phyloP scores from a whole-genome alignment of 495 filamentous ascomycete genomes.

The Neurospora sp. region DNA sequence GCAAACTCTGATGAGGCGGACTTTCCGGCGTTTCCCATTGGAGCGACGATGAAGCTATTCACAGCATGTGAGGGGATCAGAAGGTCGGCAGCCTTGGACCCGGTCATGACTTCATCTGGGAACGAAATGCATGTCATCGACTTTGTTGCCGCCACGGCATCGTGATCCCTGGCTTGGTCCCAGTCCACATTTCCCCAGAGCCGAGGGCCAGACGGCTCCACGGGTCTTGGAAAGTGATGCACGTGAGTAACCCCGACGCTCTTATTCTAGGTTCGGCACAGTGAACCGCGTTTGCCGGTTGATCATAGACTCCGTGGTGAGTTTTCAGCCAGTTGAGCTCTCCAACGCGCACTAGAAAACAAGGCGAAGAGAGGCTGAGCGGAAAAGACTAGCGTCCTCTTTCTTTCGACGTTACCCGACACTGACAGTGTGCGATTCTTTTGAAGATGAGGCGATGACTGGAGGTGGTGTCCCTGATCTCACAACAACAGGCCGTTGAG shows the following conservation, averaged over 20 bases:
- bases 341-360: background rate
- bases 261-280: background rate
- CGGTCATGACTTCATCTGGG: background rate
- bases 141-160: background rate
- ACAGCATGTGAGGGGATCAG: background rate
- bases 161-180: background rate
- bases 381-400: background rate
- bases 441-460: background rate
- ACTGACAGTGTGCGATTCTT: background rate
- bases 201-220: background rate
- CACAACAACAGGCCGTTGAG: background rate
- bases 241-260: background rate
- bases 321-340: background rate
- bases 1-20: background rate
- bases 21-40: background rate
- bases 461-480: background rate
- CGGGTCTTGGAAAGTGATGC: background rate
- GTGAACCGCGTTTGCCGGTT: background rate
- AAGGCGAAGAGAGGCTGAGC: background rate
- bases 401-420: background rate
- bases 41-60: constrained; percentile 8
- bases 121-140: background rate
- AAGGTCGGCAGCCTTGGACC: background rate
- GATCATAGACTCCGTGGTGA: background rate
- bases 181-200: background rate